These are phyloP conservation scores for Cladosporium oxysporum DNA, from an alignment of 2,329 filamentous ascomycete species.

Conservation along the genomic window DNA sequence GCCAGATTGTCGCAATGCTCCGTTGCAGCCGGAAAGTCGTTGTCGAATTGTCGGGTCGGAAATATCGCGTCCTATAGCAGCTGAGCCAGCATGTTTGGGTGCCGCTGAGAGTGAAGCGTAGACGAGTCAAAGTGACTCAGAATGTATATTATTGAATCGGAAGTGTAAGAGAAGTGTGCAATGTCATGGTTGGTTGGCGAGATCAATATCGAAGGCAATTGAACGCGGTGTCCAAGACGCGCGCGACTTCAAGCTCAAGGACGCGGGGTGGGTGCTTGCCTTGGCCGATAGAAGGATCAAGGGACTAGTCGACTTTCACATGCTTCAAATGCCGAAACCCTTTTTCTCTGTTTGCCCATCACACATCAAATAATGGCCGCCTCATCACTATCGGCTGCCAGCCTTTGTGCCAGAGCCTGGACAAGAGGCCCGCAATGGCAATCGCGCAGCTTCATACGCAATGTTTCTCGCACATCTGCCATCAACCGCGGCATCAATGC, in stretches of 20 bases:
- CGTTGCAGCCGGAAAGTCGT: background rate
- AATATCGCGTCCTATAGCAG: background rate
- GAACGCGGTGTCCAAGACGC: background rate
- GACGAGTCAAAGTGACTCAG: background rate
- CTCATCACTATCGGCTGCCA: slow-evolving; percentile 1
- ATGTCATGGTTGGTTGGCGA: background rate
- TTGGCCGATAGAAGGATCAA: background rate
- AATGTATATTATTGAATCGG: background rate
- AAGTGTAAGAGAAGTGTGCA: background rate
- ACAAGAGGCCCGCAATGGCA: slow-evolving; percentile 5
- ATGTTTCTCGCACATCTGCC: slow-evolving; percentile 64
- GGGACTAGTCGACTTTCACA: slow-evolving; percentile 5
- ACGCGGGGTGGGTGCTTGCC: background rate
- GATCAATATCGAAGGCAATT: background rate
- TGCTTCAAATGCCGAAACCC: slow-evolving; percentile 8
- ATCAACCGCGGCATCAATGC: slow-evolving; percentile 63
- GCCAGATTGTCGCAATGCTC: slow-evolving; percentile 1
- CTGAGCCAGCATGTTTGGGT: background rate
- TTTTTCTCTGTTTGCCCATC: slow-evolving; percentile 4
- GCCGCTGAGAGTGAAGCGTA: background rate
- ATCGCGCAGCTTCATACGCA: background rate
- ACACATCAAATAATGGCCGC: slow-evolving; percentile 5
- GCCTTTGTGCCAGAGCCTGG: background rate
- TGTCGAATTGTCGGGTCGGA: background rate
- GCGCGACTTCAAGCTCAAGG: background rate